A percentile compares a stretch with the other conserved stretches of the same genome.
Evolutionary conservation across 148 eudicot species (phyloP).

Genomic region (Vaccinium corymbosum): DNA sequence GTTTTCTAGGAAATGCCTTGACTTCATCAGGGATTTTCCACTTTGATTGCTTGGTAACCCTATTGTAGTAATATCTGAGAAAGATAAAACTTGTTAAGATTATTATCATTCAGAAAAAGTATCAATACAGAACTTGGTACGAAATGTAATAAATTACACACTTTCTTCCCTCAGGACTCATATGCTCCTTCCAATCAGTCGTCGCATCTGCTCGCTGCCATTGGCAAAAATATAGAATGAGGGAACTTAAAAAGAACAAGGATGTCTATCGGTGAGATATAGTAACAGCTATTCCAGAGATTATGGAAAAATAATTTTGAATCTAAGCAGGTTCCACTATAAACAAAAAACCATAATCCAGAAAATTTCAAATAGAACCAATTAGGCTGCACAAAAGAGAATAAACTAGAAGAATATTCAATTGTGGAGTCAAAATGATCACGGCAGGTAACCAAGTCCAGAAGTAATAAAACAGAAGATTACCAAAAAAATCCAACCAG

Average conservation of each 20-base stretch:
- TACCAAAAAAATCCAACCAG: neutral
- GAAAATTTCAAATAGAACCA: neutral
- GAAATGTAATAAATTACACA: slow-evolving; percentile 27
- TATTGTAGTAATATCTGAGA: slow-evolving; percentile 82
- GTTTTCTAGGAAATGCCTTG: slow-evolving; percentile 39
- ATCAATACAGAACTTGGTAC: slow-evolving; percentile 10
- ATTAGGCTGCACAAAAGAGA: slow-evolving; percentile 3
- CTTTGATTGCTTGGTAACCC: slow-evolving; percentile 73
- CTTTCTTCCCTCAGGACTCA: slow-evolving; percentile 79
- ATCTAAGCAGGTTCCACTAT: neutral
- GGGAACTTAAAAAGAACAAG: slow-evolving; percentile 10
- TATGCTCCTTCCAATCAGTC: slow-evolving; percentile 89
- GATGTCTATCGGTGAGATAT: neutral
- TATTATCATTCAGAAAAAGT: neutral
- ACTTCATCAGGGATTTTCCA: slow-evolving; percentile 91
- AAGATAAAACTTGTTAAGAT: slow-evolving; percentile 15
- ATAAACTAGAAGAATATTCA: neutral
- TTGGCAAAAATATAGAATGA: slow-evolving; percentile 23
- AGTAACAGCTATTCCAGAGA: slow-evolving; percentile 9
- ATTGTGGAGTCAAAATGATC: neutral
- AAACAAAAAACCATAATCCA: neutral
- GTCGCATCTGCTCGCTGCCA: slow-evolving; percentile 92
- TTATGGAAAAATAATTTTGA: neutral
- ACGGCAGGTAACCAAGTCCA: neutral
- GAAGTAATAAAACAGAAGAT: neutral